phyloP scores from a whole-genome alignment of 2,329 filamentous ascomycete genomes.

The Colletotrichum sp. region DNA sequence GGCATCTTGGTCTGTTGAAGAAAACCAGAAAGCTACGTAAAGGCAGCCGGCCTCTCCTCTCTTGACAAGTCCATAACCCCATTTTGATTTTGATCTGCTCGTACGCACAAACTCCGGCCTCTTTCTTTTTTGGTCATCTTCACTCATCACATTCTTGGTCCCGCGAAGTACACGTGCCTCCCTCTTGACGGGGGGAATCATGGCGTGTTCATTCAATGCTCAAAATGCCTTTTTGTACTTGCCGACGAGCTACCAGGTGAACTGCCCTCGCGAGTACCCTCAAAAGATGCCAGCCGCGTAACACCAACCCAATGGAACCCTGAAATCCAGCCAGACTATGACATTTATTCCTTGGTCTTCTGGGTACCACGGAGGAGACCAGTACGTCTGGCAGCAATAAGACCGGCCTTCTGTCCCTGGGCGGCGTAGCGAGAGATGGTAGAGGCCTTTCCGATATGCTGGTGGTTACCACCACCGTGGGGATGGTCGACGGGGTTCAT shows the following conservation, averaged over 20 bases:
- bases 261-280: constrained; percentile 53
- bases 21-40: constrained; percentile 2
- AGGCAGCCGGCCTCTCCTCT: not conserved
- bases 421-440: constrained; percentile 98
- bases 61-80: constrained; percentile 1
- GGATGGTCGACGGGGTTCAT: constrained; percentile 99
- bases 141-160: constrained; percentile 10
- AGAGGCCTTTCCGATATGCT: constrained; percentile 99
- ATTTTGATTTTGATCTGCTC: constrained; percentile 8
- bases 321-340: constrained; percentile 48
- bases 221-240: constrained; percentile 54
- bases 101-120: constrained; percentile 7
- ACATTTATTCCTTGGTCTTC: constrained; percentile 93
- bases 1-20: constrained; percentile 5
- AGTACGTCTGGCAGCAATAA: constrained; percentile 99
- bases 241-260: constrained; percentile 52
- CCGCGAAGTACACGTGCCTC: not conserved
- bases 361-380: constrained; percentile 99
- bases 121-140: not conserved
- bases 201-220: constrained; percentile 41
- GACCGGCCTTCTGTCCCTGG: constrained; percentile 99
- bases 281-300: constrained; percentile 69
- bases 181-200: constrained; percentile 16
- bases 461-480: constrained; percentile 99
- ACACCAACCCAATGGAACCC: constrained; percentile 69